Base-by-base conservation (phyloP, 192 early-diverging fungal genomes). In the Coemansia aciculifera region DNA sequence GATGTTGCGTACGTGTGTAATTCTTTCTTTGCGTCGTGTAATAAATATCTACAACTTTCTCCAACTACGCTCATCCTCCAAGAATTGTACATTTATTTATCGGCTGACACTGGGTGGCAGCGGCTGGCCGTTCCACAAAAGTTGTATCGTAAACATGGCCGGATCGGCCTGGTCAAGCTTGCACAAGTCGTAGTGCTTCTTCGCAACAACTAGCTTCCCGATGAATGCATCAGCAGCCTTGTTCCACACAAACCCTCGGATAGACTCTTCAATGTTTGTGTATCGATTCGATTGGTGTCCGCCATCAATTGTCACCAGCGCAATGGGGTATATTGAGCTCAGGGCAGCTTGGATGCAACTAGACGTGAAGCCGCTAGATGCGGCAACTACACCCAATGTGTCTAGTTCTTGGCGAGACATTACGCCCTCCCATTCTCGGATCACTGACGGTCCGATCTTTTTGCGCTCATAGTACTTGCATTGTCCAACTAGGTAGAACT, bases 361-460 rank as follows among this genome's bases (percentile, higher is more conserved):
- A 8, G 73, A 11, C n/a, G 78, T 81, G 38, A 75, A 81, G 13
- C 78, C 78, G 37, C 78, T 75, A 11, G 78, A 65, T 9, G 78
- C 71, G 13, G 62, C 68, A 6, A 81, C 63, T 3, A 75, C 24
- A 46, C 78, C 78, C 17, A 81, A 40, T 1, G 77, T 74, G 27
- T 75, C 73, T 10, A 60, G n/a, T 9, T 75, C 73, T 29, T 81
- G 78, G 10, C 78, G 62, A 17, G 78, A 69, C 78, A 81, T 81
- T 13, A 81, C 78, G 40, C 78, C 78, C 31, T 81, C 78, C 78
- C 78, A 81, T 46, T 81, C 78, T 34, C 78, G 78, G 42, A 81
- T 69, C 10, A 81, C 56, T 19, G 78, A 68, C 1, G 78, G 78
- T 0, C 78, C 78, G 56, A 81, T 69, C 63, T 66, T 68, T 46